Base-by-base conservation (phyloP, 495 filamentous ascomycete genomes). In the Tuber microsphaerosporum region DNA sequence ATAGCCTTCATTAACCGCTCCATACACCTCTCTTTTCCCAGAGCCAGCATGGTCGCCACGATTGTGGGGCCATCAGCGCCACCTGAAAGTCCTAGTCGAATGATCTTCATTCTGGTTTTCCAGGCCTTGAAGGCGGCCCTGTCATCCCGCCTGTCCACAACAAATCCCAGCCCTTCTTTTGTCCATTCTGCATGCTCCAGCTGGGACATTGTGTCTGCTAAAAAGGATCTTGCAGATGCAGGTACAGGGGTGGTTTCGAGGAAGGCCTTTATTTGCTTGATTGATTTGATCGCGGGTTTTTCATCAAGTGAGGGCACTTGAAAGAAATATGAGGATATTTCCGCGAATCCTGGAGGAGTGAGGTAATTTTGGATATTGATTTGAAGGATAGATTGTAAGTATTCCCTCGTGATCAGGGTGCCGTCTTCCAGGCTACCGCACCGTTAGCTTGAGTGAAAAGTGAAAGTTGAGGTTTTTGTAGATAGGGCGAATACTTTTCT, bases 61-160 rank as follows among this genome's bases (percentile, higher is more conserved):
- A 91, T 84, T 2, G 85, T 81, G 19, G 91, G 90, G 0, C 93
- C 93, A 5, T 87, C 84, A 16, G 84, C 84, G 14, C 87, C 88
- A 26, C 84, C 91, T 0, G 86, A 82, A 44, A 94, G 71, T 1
- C 90, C 90, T 89, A 92, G 92, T 70, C 93, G 88, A 73, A 94
- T 83, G 75, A 91, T 88, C 65, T 84, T 86, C 79, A 87, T 86
- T 79, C 84, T 85, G 26, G 79, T 71, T 76, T 83, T 42, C 81
- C 82, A 71, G 41, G 56, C 44, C 69, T 77, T 16, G 51, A 61
- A 14, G 10, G 56, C 56, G 26, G 56, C 75, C 45, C 77, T 44
- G 48, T 76, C 73, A 51, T 81, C 41, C 43, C 79, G 72, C 69
- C 79, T 82, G 20, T 81, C 70, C 3, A 76, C 65, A 10, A 80